These are phyloP conservation scores for Reticulascus tulasneorum DNA, from an alignment of 2,329 filamentous ascomycete genomes.

Conservation along the genomic window DNA sequence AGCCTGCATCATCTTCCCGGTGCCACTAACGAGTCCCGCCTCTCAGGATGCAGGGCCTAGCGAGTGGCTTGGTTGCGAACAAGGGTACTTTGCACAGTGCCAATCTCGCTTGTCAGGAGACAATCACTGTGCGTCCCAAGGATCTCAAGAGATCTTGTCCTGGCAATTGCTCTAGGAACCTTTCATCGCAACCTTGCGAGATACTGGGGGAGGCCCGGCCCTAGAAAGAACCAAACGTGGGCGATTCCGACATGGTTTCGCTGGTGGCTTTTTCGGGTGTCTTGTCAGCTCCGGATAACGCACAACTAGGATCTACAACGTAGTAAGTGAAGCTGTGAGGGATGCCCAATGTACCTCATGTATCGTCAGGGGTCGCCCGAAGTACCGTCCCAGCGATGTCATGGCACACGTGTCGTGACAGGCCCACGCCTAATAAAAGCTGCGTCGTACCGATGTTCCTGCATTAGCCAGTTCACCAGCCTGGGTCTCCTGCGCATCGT, in stretches of 20 bases:
- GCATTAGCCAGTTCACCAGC: constrained; percentile 12
- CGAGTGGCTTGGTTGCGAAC: constrained; percentile 1
- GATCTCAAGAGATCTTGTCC: constrained; percentile 3
- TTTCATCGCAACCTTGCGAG: no score
- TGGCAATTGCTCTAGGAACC: no score
- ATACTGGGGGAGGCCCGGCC: no score
- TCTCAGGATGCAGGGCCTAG: background rate
- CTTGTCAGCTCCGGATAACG: no score
- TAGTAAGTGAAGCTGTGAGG: no score
- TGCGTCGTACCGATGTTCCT: constrained; percentile 13
- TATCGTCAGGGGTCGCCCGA: background rate
- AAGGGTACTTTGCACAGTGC: constrained; percentile 7
- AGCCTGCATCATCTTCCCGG: constrained; percentile 4
- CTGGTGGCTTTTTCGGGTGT: no score
- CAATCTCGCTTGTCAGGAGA: background rate
- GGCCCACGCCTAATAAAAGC: constrained; percentile 4
- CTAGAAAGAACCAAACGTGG: no score
- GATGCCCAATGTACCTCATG: no score
- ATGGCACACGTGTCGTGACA: constrained; percentile 11
- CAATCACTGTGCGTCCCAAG: constrained; percentile 4
- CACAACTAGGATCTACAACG: no score
- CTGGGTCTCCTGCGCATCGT: constrained; percentile 12
- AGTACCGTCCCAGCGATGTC: constrained; percentile 4
- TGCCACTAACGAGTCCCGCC: constrained; percentile 3
- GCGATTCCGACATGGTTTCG: no score